Evolutionary conservation across 331 rosid species (phyloP).

Genomic region (Quercus tomentella): DNA sequence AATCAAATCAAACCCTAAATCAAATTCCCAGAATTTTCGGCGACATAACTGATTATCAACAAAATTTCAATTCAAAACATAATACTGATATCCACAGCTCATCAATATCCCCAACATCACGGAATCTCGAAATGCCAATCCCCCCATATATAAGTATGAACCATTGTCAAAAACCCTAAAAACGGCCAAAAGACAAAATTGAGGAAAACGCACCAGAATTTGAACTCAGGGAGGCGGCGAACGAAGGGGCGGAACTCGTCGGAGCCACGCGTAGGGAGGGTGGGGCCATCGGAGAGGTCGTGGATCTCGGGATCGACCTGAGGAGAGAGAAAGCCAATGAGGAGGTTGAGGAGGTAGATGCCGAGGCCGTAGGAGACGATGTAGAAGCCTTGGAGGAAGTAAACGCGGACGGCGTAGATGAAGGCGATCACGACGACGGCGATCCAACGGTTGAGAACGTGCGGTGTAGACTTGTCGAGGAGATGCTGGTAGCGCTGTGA

Average conservation of each 20-base stretch:
- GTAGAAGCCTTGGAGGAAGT: conserved; percentile 77
- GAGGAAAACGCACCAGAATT: conserved; percentile 59
- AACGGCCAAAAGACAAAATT: neutral
- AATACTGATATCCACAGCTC: too few species aligned
- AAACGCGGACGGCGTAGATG: conserved; percentile 68
- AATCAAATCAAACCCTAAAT: neutral
- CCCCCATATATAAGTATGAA: neutral
- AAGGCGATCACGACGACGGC: conserved; percentile 38
- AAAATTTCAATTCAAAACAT: too few species aligned
- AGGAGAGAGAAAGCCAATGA: conserved; percentile 85
- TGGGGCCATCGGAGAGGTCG: conserved; percentile 62
- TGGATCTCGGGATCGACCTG: conserved; percentile 83
- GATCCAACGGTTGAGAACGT: conserved; percentile 71
- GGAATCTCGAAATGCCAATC: neutral
- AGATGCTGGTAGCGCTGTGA: conserved; percentile 60
- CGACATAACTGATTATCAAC: neutral
- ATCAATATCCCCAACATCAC: too few species aligned
- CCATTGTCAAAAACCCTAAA: neutral
- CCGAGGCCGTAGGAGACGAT: conserved; percentile 83
- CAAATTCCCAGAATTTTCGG: neutral
- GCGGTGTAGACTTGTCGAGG: conserved; percentile 70
- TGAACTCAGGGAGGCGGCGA: conserved; percentile 93
- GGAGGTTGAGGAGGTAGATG: conserved; percentile 79
- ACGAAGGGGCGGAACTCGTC: conserved; percentile 93
- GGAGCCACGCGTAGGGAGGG: conserved; percentile 72